Evolutionary conservation across 331 rosid species (phyloP).

Genomic region (Rhamnella rubrinervis): DNA sequence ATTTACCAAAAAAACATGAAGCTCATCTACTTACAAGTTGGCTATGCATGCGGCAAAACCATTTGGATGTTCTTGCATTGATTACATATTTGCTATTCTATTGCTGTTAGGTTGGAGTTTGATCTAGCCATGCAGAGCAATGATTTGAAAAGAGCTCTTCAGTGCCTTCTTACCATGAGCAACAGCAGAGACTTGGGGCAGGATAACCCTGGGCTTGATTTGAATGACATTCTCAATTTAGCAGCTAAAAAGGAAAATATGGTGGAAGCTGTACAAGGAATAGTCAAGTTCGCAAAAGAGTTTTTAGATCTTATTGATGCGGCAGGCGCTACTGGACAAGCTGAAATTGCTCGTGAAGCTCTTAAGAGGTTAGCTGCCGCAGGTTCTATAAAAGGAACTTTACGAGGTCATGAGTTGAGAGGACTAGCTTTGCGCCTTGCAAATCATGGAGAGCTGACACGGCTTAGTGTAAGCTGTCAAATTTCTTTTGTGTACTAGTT

Average conservation of each 20-base stretch:
- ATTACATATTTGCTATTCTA: slow-evolving; percentile 10
- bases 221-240: slow-evolving; percentile 89
- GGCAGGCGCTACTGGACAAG: slow-evolving; percentile 97
- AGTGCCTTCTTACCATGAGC: slow-evolving; percentile 97
- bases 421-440: slow-evolving; percentile 88
- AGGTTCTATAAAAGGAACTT: slow-evolving; percentile 90
- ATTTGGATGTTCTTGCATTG: not conserved
- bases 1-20: no score
- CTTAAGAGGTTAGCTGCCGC: slow-evolving; percentile 90
- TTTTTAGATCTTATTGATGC: slow-evolving; percentile 96
- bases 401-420: slow-evolving; percentile 84
- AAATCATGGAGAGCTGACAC: slow-evolving; percentile 94
- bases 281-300: slow-evolving; percentile 83
- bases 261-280: slow-evolving; percentile 87
- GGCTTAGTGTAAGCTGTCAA: slow-evolving; percentile 64
- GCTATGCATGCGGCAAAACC: slow-evolving; percentile 2
- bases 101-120: slow-evolving; percentile 81
- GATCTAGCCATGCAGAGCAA: slow-evolving; percentile 97
- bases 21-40: not conserved
- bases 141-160: slow-evolving; percentile 97
- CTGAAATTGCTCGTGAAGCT: slow-evolving; percentile 96
- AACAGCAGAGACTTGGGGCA: slow-evolving; percentile 89
- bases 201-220: slow-evolving; percentile 72
- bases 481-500: slow-evolving; percentile 22
- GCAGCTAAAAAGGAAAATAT: slow-evolving; percentile 66